A percentile compares a stretch with the other conserved stretches of the same genome.
These are phyloP conservation scores for Mycosarcoma mackinlayi DNA, from an alignment of 1,284 basidiomycete species.

Conservation along the genomic window DNA sequence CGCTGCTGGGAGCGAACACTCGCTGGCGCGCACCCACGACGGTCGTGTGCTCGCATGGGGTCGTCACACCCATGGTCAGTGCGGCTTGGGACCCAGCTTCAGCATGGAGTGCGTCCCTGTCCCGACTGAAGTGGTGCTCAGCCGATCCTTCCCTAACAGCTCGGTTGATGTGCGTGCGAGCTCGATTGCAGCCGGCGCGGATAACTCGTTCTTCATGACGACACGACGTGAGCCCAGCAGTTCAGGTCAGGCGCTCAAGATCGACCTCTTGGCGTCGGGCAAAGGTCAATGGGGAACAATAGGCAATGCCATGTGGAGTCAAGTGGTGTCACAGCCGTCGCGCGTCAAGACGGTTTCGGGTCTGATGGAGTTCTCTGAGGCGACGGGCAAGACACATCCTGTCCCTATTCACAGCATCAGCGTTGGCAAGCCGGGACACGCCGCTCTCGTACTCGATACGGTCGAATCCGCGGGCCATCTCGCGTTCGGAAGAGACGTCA, in stretches of 20 bases:
- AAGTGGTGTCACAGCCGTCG: constrained; percentile 78
- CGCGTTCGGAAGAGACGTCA: constrained; percentile 72
- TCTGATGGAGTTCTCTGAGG: constrained; percentile 72
- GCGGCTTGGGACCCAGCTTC: constrained; percentile 80
- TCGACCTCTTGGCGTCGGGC: constrained; percentile 83
- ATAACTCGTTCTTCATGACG: constrained; percentile 63
- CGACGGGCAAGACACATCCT: constrained; percentile 70
- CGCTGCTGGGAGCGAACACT: constrained; percentile 79
- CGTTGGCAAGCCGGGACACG: constrained; percentile 77
- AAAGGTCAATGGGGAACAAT: constrained; percentile 86
- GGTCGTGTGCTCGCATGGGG: constrained; percentile 78
- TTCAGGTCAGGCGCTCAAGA: constrained; percentile 23
- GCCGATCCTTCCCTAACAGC: constrained; percentile 74
- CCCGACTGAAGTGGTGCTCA: constrained; percentile 85
- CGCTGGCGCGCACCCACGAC: constrained; percentile 73
- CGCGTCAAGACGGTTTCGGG: constrained; percentile 85
- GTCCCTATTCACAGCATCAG: constrained; percentile 79
- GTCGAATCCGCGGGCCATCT: constrained; percentile 54
- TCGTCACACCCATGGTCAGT: constrained; percentile 73
- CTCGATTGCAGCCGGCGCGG: constrained; percentile 57
- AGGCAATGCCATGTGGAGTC: constrained; percentile 83
- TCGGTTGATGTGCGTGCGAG: constrained; percentile 48
- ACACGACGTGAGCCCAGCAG: constrained; percentile 20
- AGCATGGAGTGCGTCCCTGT: constrained; percentile 79
- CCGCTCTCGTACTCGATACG: constrained; percentile 62